These are phyloP conservation scores for Penicillium angulare DNA, from an alignment of 495 filamentous ascomycete genomes.

Conservation along the genomic window DNA sequence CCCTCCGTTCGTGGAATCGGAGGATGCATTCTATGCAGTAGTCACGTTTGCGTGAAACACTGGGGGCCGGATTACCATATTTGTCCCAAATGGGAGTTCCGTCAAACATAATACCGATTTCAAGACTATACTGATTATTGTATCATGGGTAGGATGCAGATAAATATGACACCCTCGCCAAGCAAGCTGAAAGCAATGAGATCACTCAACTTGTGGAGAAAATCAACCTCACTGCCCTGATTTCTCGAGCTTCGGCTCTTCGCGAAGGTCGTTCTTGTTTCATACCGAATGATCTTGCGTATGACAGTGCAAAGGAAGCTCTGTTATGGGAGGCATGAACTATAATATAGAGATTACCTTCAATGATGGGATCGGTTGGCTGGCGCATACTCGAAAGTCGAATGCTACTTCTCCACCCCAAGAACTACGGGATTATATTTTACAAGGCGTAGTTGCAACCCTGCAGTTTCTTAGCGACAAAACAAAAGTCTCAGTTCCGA, in stretches of 20 bases:
- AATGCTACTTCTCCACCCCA: conserved; percentile 18
- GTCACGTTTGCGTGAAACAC: conserved; percentile 31
- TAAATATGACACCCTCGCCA: conserved; percentile 19
- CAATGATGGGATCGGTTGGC: conserved; percentile 11
- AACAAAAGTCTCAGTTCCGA: conserved; percentile 11
- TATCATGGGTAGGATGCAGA: conserved; percentile 22
- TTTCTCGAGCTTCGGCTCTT: conserved; percentile 12
- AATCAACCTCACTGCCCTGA: conserved; percentile 27
- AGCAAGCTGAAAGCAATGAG: conserved; percentile 22
- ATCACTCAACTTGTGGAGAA: conserved; percentile 25
- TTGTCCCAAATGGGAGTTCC: conserved; percentile 35
- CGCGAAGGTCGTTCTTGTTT: no score
- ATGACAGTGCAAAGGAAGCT: no score
- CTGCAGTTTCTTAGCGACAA: conserved; percentile 14
- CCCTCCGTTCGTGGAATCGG: conserved; percentile 27
- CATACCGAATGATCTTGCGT: no score
- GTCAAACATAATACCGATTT: conserved; percentile 6
- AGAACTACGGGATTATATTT: conserved; percentile 12
- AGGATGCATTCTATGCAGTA: conserved; percentile 32
- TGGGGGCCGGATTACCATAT: conserved; percentile 22
- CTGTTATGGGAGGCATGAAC: conserved; percentile 17
- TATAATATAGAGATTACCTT: conserved; percentile 12
- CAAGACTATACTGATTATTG: not conserved
- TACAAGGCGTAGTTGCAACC: conserved; percentile 24
- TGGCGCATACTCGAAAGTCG: not conserved